Base-by-base conservation (phyloP, 805 yeast genomes). In the Schwanniomyces occidentalis region DNA sequence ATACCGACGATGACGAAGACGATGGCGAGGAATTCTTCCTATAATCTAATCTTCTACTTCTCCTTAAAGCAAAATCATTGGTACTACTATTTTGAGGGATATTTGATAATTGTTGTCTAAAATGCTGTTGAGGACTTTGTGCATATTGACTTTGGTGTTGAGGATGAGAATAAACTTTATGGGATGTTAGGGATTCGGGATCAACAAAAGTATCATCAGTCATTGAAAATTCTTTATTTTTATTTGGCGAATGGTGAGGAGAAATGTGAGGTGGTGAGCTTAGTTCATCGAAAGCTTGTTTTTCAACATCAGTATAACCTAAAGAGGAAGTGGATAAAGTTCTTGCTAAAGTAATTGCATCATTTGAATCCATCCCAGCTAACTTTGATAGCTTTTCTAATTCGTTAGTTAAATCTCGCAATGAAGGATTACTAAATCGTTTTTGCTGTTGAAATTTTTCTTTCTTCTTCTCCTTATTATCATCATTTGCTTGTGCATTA, bases 301-400 rank as follows among this genome's bases (percentile, higher is more conserved):
- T 67, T 49, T 75, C 80, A 4, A 71, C 67, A 35, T 69, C 73
- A 8, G 79, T 73, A 44, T 71, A 70, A 8, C 85, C 84, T 18
- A 83, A 65, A 0, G 87, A 77, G 0, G 84, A 74, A 30, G 86
- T 74, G 2, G 91, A 82, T 31, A 88, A 68, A 1, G 93, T 80
- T 50, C 95, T 68, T 0, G 95, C 96, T 37, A 87, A 66, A 0
- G 95, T 79, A 4, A 83, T 82, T 0, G 95, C 95, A 63, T 87
- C 95, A 24, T 81, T 75, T 4, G 88, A 80, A 34, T 79, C 82
- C 58, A 85, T 62, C 0, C 95, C 93, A 0, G 91, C 95, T 58
- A 80, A 67, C 44, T 80, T 82, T 0, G 91, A 79, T 29, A 89
- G 65, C 29, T 73, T 77, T 44, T 85, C 84, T 35, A 90, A 65